Evolutionary conservation across 768 basidiomycete genomes (phyloP), one percentile per base, ranked within the genome.

Genomic region (Termitomyces sp.): DNA sequence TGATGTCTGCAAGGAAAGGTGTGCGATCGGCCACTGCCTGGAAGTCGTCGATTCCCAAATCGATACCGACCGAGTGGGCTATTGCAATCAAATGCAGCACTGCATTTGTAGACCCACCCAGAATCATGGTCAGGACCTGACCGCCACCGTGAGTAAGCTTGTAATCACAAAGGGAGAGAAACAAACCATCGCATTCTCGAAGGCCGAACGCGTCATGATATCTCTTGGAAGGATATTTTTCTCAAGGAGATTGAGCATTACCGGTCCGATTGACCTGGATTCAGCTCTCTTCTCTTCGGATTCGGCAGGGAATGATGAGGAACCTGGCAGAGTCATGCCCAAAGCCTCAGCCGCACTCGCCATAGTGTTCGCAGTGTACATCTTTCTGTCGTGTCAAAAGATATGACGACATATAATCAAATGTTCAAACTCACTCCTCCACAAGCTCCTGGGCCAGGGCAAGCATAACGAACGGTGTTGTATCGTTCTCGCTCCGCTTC

Each of bases 321-420:
- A 97, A 30, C 96, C 96, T 8, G 97, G 92, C 9, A 98, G 75
- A 16, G 93, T 84, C 96, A 99, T 99, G 46, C 97, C 97, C 64
- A 99, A 72, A 1, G 90, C 95, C 74, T 99, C 97, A 43, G 92
- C 83, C 14, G 95, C 93, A 62, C 92, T 94, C 5, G 96, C 93
- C 93, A 99, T 98, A 3, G 97, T 98, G 73, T 98, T 99, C 34
- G 93, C 93, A 5, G 95, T 97, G 72, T 96, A 96, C 94, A 96
- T 95, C 93, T 95, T 69, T 13, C 9, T 44, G 37, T 49, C 18
- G 34, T 42, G 20, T 46, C 22, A 53, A 37, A 22, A 16, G 20
- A 32, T 3, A 27, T 46, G 18, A 27, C 40, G 32, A 52, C 24
- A 33, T 13, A 24, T 8, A 46, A n/a, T 24, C 27, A 22, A 42